These are phyloP conservation scores for Lathyrus tuberosus DNA, from an alignment of 306 rosid genomes.

Conservation along the genomic window DNA sequence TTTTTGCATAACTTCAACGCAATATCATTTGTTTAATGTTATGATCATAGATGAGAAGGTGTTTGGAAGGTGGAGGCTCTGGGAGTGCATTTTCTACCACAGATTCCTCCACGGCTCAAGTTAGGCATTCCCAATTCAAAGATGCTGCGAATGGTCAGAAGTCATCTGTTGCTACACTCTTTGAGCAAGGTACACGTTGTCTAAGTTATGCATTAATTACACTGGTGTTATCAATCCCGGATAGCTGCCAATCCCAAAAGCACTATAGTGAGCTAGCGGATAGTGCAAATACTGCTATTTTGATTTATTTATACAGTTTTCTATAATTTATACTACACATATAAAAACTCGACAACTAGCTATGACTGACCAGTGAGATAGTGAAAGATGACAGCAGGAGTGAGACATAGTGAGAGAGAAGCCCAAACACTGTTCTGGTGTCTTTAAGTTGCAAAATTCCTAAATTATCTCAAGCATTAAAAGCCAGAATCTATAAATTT, in stretches of 20 bases:
- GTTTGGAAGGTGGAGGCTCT: slow-evolving; percentile 64
- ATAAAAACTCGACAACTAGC: not conserved
- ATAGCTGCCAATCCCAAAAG: not conserved
- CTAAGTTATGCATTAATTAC: slow-evolving; percentile 26
- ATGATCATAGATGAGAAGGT: slow-evolving; percentile 72
- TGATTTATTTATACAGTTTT: not conserved
- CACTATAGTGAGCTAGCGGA: not conserved
- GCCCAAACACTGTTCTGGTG: slow-evolving; percentile 1
- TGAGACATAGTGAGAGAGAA: not conserved
- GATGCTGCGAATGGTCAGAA: slow-evolving; percentile 65
- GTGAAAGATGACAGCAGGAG: not conserved
- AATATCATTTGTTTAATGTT: slow-evolving; percentile 21
- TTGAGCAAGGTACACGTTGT: slow-evolving; percentile 76
- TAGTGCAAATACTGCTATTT: not conserved
- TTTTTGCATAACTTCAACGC: slow-evolving; percentile 23
- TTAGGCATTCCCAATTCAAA: slow-evolving; percentile 65
- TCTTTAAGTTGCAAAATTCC: not conserved
- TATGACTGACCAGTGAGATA: not conserved
- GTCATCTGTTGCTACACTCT: slow-evolving; percentile 73
- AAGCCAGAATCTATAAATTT: not conserved
- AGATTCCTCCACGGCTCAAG: slow-evolving; percentile 71
- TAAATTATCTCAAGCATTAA: not conserved
- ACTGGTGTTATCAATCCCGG: not conserved
- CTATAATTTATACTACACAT: not conserved
- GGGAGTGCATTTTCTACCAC: slow-evolving; percentile 57